These are phyloP conservation scores for Solanum medicagineum DNA, from an alignment of 257 asterid species.

Conservation along the genomic window DNA sequence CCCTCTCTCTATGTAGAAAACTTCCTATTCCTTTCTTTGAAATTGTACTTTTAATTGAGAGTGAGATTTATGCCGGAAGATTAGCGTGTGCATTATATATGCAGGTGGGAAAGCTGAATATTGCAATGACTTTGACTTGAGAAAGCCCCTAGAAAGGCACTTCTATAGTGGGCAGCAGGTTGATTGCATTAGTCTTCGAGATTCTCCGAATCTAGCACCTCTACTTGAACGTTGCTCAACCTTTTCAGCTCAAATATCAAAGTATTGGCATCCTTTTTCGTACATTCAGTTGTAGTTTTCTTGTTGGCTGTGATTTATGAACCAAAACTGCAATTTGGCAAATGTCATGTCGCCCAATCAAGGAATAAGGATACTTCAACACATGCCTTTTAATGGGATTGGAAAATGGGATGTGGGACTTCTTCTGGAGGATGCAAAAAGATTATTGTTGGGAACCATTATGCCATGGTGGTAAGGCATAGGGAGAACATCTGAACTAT, in stretches of 20 bases:
- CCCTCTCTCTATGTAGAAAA: background rate
- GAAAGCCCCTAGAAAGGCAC: slow-evolving; percentile 88
- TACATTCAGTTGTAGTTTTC: background rate
- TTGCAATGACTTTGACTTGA: slow-evolving; percentile 76
- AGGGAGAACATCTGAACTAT: background rate
- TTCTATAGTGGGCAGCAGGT: slow-evolving; percentile 45
- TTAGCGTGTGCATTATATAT: background rate
- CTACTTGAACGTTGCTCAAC: slow-evolving; percentile 58
- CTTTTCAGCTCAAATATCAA: slow-evolving; percentile 55
- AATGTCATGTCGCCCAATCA: background rate
- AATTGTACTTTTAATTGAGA: background rate
- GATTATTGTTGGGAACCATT: background rate
- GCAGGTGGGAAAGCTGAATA: slow-evolving; percentile 79
- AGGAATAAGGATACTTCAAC: background rate
- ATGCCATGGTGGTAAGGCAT: background rate
- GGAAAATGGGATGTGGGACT: background rate
- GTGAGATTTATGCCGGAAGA: background rate
- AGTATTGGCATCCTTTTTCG: slow-evolving; percentile 21
- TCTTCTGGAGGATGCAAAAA: background rate
- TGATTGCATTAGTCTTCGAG: slow-evolving; percentile 61
- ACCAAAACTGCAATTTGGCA: background rate
- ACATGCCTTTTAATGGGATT: background rate
- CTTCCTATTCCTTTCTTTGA: background rate
- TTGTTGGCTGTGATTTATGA: background rate
- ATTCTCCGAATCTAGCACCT: slow-evolving; percentile 49